Evolutionary conservation across 306 rosid genomes (phyloP).

Genomic region (Rubus idaeus): DNA sequence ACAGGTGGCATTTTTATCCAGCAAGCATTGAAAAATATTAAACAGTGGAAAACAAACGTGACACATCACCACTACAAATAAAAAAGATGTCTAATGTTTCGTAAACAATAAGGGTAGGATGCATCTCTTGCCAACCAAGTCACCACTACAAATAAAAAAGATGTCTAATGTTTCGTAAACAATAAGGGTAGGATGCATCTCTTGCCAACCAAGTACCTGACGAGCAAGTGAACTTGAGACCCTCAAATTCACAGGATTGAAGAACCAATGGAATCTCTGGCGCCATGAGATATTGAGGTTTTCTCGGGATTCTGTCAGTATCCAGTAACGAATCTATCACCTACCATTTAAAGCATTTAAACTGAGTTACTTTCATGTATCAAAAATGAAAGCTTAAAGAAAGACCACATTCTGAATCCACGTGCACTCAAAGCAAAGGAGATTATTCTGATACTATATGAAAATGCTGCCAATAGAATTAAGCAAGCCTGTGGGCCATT

Average conservation of each 20-base stretch:
- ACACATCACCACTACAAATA: background rate
- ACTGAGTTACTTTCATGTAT: slow-evolving; percentile 19
- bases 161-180: background rate
- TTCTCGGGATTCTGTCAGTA: slow-evolving; percentile 53
- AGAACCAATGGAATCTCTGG: slow-evolving; percentile 86
- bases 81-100: too few species aligned
- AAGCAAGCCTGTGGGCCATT: background rate
- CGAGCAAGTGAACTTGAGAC: slow-evolving; percentile 67
- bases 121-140: slow-evolving; percentile 5
- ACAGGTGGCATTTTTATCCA: background rate
- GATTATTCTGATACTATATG: background rate
- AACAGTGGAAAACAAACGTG: slow-evolving; percentile 1
- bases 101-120: too few species aligned
- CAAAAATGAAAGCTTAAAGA: background rate
- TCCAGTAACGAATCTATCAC: slow-evolving; percentile 70
- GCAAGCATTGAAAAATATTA: slow-evolving; percentile 2
- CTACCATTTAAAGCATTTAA: slow-evolving; percentile 43
- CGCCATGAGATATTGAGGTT: slow-evolving; percentile 88
- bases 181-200: background rate
- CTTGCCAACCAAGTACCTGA: slow-evolving; percentile 51
- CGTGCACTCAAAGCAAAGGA: background rate
- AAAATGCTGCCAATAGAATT: background rate
- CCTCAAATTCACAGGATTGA: slow-evolving; percentile 84
- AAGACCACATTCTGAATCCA: background rate
- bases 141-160: too few species aligned